A percentile compares a stretch with the other conserved stretches of the same genome.
Evolutionary conservation across 2,329 filamentous ascomycete genomes (phyloP).

Genomic region (Chaetothyriales sp.): DNA sequence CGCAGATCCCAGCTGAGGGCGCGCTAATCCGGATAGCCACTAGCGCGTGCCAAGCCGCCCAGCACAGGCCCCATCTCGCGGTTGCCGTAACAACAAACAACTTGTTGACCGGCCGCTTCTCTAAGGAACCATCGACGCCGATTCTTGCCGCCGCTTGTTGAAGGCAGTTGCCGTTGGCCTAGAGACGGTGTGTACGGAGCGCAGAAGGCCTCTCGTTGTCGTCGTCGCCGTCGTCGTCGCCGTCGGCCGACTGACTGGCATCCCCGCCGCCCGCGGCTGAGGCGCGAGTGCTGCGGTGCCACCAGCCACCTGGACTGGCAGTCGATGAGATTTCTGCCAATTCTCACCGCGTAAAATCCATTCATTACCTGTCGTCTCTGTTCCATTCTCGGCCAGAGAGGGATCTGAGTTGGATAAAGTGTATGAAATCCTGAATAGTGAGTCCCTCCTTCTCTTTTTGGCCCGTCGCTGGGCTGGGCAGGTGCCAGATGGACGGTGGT

Average conservation of each 20-base stretch:
- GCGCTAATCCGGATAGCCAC: neutral
- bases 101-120: neutral
- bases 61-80: neutral
- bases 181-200: neutral
- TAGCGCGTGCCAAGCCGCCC: neutral
- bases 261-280: neutral
- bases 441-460: neutral
- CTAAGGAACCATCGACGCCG: neutral
- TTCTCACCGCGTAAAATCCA: conserved; percentile 22
- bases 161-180: neutral
- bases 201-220: neutral
- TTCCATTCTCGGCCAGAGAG: neutral
- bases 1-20: neutral
- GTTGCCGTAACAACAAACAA: neutral
- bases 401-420: neutral
- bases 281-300: neutral
- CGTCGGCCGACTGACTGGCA: neutral
- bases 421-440: neutral
- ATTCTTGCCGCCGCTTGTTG: neutral
- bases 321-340: conserved; percentile 21
- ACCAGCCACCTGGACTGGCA: neutral
- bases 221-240: no score
- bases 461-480: no score
- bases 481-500: no score
- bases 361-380: neutral